Conservation (phyloP, 139 green algal genomes). For the Chlamydomonas incerta region DNA sequence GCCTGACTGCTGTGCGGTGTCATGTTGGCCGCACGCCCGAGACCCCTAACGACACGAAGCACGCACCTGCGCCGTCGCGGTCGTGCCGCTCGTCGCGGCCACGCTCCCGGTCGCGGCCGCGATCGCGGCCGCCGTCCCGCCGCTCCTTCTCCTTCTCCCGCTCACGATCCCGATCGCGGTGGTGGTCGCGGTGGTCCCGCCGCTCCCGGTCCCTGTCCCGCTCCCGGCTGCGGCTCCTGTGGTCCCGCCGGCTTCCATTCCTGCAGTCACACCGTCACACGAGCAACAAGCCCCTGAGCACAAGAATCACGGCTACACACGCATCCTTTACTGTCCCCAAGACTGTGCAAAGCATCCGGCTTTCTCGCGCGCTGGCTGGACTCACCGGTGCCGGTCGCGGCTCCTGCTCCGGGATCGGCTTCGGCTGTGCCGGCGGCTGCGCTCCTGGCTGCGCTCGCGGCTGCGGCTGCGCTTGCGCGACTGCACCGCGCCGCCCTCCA, state of each 20-base stretch:
- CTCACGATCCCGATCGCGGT: background rate
- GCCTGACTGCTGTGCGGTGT: background rate
- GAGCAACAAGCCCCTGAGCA: no score
- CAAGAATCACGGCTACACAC: no score
- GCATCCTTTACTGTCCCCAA: no score
- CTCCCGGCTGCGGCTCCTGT: conserved; percentile 12
- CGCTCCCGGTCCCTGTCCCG: conserved; percentile 15
- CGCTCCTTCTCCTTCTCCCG: background rate
- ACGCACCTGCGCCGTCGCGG: background rate
- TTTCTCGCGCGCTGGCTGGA: no score
- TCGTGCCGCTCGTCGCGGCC: background rate
- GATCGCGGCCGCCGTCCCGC: background rate
- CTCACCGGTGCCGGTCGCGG: conserved; percentile 23
- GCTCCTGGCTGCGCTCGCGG: background rate
- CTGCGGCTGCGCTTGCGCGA: conserved; percentile 34
- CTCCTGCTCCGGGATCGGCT: conserved; percentile 37
- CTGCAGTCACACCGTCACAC: background rate
- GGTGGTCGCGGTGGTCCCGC: background rate
- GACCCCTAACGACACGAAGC: no score
- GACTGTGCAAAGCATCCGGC: no score
- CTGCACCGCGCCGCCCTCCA: conserved; percentile 10
- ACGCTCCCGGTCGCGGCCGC: background rate
- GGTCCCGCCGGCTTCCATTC: background rate
- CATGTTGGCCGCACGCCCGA: background rate
- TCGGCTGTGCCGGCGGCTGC: background rate